Evolutionary conservation across 176 grass and related monocot genomes (phyloP), one percentile per base, ranked within the genome.

Genomic region (Alloteropsis semialata): DNA sequence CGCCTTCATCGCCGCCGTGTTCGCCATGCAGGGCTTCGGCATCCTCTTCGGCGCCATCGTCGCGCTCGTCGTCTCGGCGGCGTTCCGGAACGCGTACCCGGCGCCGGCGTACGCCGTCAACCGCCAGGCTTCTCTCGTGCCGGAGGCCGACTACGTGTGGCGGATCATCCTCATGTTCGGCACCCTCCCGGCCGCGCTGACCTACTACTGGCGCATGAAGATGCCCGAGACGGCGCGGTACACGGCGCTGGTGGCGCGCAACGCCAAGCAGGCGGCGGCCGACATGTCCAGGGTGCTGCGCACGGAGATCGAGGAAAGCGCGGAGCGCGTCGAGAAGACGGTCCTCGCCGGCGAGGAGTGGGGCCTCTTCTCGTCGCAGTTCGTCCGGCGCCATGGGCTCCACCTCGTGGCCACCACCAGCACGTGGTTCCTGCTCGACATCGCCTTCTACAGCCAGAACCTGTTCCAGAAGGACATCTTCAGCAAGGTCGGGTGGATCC

Each of bases 211-310:
- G 94, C 88, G 94, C 18, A 93, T 93, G 86, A 84, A 92, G 66
- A 97, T 97, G 94, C 94, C 94, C 0, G 94, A 97, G 82, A 97
- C 91, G 6, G 91, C 91, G 3, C 81, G 94, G 6, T 97, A 93
- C 94, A 97, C 72, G 30, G 49, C 72, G 77, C 60, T 79, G 27
- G 17, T 77, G 8, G 74, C 74, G 14, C 75, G 75, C 56, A 76
- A 76, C 74, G 54, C 74, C 8, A 76, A 76, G 74, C 53, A 76
- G 74, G 74, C 74, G n/a, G 74, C 56, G n/a, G 75, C 75, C 8
- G 75, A 77, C 75, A 77, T 78, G 75, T 78, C 57, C 25, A 78
- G 29, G 75, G 77, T 65, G 12, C 77, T 79, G 3, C 28, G 37
- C 16, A 78, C 57, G 8, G 25, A 62, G 25, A 78, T 78, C 25